Base-by-base conservation (phyloP, 1,284 basidiomycete species). In the Mycosarcoma maydis region DNA sequence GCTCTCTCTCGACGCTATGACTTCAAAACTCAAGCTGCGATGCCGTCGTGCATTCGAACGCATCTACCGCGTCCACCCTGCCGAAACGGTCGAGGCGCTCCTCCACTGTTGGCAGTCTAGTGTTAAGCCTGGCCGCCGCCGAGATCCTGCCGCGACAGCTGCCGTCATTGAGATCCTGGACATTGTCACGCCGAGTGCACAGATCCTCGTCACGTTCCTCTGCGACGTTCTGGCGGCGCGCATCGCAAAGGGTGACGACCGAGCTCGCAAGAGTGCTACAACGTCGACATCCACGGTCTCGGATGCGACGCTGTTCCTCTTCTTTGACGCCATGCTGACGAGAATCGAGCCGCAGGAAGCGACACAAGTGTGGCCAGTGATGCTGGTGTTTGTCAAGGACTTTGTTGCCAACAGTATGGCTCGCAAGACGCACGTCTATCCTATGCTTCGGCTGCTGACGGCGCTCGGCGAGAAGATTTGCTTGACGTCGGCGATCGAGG, bases 331-430 rank as follows among this genome's bases (percentile, higher is more conserved):
- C 54, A 98, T 98, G 78, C 82, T 96, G n/a, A 83, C 84, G 19
- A 87, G 89, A 6, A 83, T 98, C 42, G 94, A 98, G 81, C 91
- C 92, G 2, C 90, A 92, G 0, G 85, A 94, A 19, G 92, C 92
- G 2, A 85, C 92, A 5, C 95, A 98, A 83, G 91, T 97, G 7
- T 98, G 95, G 94, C 75, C 78, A 0, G 71, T 81, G 10, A 45
- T 90, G 76, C 85, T 92, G 64, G 86, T 89, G 30, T 85, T 98
- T 29, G 87, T 89, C 9, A 93, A 91, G 77, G 94, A 97, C 26
- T 83, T 94, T 17, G 83, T 88, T 11, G 85, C 85, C 7, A 61
- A 65, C n/a, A 50, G 51, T 20, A 42, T 73, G 39, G 50, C 47
- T 0, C 62, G 64, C 45, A 72, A 67, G 39, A 48, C 59, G 0